A percentile compares a stretch with the other conserved stretches of the same genome.
These are phyloP conservation scores for Gnomoniopsis smithogilvyi DNA, from an alignment of 2,329 filamentous ascomycete genomes.

Conservation along the genomic window DNA sequence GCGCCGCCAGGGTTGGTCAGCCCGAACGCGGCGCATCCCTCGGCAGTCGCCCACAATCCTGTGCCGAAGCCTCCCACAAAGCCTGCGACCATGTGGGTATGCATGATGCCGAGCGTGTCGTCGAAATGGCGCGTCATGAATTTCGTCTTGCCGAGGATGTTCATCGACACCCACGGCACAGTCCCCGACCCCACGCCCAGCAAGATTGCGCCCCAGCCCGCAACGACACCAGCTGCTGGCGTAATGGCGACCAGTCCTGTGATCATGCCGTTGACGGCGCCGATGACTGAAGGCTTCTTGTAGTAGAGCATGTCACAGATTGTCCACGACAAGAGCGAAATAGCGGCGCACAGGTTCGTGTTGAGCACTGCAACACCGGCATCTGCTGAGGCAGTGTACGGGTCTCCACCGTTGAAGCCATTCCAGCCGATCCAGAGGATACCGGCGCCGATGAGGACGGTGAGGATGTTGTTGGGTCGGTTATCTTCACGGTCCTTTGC, in stretches of 20 bases:
- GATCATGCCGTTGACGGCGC: conserved; percentile 49
- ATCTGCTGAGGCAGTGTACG: conserved; percentile 46
- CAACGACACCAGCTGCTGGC: conserved; percentile 46
- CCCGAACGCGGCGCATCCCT: conserved; percentile 44
- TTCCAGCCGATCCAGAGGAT: conserved; percentile 53
- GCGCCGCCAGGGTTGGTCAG: conserved; percentile 43
- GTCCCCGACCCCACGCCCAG: conserved; percentile 41
- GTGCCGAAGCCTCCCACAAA: conserved; percentile 42
- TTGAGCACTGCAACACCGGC: conserved; percentile 49
- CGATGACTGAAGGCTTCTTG: conserved; percentile 46
- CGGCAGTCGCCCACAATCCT: conserved; percentile 43
- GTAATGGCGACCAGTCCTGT: conserved; percentile 51
- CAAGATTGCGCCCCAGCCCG: conserved; percentile 48
- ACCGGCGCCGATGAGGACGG: conserved; percentile 43
- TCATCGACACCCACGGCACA: conserved; percentile 48
- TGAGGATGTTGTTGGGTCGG: conserved; percentile 44
- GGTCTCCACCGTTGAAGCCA: conserved; percentile 51
- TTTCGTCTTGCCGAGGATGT: conserved; percentile 37
- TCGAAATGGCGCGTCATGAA: conserved; percentile 23
- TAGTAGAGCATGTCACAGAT: conserved; percentile 42
- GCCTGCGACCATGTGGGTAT: conserved; percentile 45
- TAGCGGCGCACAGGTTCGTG: conserved; percentile 46
- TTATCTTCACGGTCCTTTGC: conserved; percentile 40
- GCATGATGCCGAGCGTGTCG: conserved; percentile 24
- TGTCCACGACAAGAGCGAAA: conserved; percentile 44